Base-by-base conservation (phyloP, 129 eudicot species). In the sunflower (Helianthus annuus) region DNA sequence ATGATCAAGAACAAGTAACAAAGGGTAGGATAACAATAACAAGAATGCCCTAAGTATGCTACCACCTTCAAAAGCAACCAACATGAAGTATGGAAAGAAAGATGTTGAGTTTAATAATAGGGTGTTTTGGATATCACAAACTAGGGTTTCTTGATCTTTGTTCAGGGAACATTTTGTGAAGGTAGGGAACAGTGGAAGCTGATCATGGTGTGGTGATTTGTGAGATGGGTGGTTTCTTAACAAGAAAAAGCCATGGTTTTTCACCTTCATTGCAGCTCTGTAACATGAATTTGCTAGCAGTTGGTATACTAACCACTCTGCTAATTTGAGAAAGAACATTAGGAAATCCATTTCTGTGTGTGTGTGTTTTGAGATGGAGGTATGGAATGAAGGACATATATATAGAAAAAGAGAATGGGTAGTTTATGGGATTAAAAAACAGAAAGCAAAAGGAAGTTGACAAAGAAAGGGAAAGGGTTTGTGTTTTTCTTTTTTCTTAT, bases 1-100 rank as follows among this genome's bases (percentile, higher is more conserved):
- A 56, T 78, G 38, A 32, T 85, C 86, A 55, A 94, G 27, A 49
- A 94, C 68, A 72, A 69, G 83, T 29, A 69, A 82, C 10, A 78
- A 45, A 15, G 97, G 99, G 59, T 45, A 86, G 4, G 87, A 85
- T 63, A 83, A 12, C 5, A 95, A 84, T 64, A 95, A 79, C 7
- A 90, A 0, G 5, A 88, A 64, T 36, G 94, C 91, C 22, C 97
- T 83, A 2, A 88, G 39, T 17, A 88, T 64, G 75, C 91, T 84
- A 34, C 97, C 97, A 46, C 88, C 99, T 83, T 95, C 99, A 68
- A 95, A 88, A 8, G 99, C 94, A 15, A 95, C 86, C 15, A 95
- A 82, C 99, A 95, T 95, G 87, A 95, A 95, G 83, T 75, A 95
- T 4, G 97, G 91, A 71, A 95, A 95, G 76, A 90, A 88, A 58